A percentile compares a stretch with the other conserved stretches of the same genome.
phyloP scores from a whole-genome alignment of 306 rosid genomes.

The Potentilla sterilis region DNA sequence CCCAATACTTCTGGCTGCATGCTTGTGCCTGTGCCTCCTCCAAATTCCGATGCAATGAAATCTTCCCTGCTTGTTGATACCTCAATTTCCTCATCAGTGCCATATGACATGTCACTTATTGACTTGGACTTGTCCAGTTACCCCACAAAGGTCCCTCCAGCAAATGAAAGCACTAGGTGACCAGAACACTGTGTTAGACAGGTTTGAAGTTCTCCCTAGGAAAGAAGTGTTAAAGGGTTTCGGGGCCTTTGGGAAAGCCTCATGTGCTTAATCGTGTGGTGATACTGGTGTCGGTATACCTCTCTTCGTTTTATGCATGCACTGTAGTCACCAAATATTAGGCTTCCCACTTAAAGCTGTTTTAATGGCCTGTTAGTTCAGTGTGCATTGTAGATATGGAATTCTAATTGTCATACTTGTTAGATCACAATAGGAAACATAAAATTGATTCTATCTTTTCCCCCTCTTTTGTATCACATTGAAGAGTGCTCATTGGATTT shows the following conservation, averaged over 20 bases:
- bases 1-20: constrained; percentile 37
- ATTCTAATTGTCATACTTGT: constrained; percentile 35
- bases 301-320: constrained; percentile 28
- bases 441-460: constrained; percentile 6
- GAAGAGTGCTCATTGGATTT: constrained; percentile 17
- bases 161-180: constrained; percentile 51
- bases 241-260: constrained; percentile 26
- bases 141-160: constrained; percentile 80
- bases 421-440: constrained; percentile 34
- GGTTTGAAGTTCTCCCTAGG: constrained; percentile 25
- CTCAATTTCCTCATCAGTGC: constrained; percentile 43
- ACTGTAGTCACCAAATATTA: constrained; percentile 21
- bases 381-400: constrained; percentile 63
- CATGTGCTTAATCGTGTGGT: constrained; percentile 16
- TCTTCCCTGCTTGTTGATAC: constrained; percentile 85
- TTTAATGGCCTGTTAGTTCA: constrained; percentile 38
- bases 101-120: constrained; percentile 78
- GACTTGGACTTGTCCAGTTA: constrained; percentile 78
- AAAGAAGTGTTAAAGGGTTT: constrained; percentile 23
- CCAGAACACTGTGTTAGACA: constrained; percentile 20
- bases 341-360: constrained; percentile 37
- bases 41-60: constrained; percentile 44
- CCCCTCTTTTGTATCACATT: constrained; percentile 18
- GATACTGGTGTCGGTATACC: constrained; percentile 27
- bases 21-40: constrained; percentile 31